Conservation (phyloP, 305 asterid genomes). For the Solanum chacoense region DNA sequence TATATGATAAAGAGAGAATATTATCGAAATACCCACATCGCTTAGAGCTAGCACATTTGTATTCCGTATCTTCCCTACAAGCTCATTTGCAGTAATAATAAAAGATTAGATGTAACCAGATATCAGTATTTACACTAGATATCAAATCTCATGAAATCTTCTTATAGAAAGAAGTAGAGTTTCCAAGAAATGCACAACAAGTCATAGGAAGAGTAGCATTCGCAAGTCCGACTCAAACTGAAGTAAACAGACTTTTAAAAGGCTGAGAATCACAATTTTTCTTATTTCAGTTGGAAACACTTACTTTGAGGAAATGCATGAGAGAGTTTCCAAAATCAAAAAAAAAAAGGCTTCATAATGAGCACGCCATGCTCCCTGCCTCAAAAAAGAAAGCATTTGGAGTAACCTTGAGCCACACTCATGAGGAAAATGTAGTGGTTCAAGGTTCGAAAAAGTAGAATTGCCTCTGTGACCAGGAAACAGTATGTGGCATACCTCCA, state of each 20-base stretch:
- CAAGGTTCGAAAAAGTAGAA: background rate
- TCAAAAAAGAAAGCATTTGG: background rate
- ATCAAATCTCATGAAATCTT: background rate
- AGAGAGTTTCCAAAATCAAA: background rate
- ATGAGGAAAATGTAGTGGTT: background rate
- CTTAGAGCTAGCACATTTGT: background rate
- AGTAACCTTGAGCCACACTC: background rate
- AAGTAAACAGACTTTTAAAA: background rate
- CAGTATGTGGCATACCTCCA: background rate
- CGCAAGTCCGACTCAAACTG: background rate
- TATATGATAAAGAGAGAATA: too few species aligned
- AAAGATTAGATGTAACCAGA: background rate
- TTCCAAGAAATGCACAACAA: background rate
- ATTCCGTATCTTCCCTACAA: background rate
- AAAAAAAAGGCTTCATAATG: background rate
- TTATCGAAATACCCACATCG: background rate
- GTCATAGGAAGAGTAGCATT: background rate
- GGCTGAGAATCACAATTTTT: background rate
- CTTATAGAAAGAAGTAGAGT: background rate
- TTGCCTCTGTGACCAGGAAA: background rate
- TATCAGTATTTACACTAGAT: background rate
- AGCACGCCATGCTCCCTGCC: background rate
- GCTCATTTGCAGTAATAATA: background rate
- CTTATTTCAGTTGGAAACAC: background rate
- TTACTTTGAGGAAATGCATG: background rate